Conservation (phyloP, 106 monocot species). For the Phalaenopsis equestris region DNA sequence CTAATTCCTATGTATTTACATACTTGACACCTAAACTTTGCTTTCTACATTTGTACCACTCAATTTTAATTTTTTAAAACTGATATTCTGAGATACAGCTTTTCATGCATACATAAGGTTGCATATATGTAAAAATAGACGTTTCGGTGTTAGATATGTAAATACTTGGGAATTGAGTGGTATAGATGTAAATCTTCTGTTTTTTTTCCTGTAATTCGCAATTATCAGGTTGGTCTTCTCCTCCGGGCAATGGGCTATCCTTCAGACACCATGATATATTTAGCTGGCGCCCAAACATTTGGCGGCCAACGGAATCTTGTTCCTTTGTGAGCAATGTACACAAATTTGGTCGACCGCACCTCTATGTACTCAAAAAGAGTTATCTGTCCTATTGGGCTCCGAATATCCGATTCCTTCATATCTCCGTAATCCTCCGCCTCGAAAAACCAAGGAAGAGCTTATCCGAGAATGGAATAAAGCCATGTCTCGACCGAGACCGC, state of each 20-base stretch:
- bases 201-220: background rate
- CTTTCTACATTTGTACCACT: too few species aligned
- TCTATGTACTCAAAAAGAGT: conserved; percentile 61
- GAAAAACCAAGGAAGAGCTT: conserved; percentile 48
- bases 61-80: too few species aligned
- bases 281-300: conserved; percentile 83
- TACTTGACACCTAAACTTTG: too few species aligned
- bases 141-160: too few species aligned
- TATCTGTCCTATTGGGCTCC: conserved; percentile 39
- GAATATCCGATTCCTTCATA: conserved; percentile 49
- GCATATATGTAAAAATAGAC: too few species aligned
- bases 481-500: conserved; percentile 62
- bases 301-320: conserved; percentile 72
- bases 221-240: conserved; percentile 70
- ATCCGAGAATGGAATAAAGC: conserved; percentile 72
- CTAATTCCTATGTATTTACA: too few species aligned
- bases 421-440: conserved; percentile 29
- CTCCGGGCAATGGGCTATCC: conserved; percentile 79
- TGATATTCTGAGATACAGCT: too few species aligned
- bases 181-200: background rate
- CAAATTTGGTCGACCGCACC: conserved; percentile 69
- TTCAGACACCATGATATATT: conserved; percentile 57
- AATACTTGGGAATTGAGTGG: too few species aligned
- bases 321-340: conserved; percentile 65
- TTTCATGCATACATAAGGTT: too few species aligned